Conservation (phyloP, 228 moss, liverwort and hornwort species). For the Sphagnum magellanicum region DNA sequence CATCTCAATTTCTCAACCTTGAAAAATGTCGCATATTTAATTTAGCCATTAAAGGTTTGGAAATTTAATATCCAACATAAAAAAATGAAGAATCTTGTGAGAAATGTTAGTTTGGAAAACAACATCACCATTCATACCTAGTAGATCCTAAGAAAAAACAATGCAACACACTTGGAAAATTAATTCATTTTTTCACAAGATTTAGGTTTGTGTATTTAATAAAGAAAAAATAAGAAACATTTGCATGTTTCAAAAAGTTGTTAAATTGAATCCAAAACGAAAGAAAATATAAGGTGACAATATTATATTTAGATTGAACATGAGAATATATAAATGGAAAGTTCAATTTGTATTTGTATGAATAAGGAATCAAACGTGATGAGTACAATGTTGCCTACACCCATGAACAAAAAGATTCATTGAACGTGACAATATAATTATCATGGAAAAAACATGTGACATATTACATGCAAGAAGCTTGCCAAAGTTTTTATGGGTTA, state of each 20-base stretch:
- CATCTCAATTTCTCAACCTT: no score
- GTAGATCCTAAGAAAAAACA: not conserved
- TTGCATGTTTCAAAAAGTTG: not conserved
- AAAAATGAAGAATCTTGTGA: no score
- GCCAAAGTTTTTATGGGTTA: not conserved
- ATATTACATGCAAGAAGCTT: not conserved
- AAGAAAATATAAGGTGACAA: not conserved
- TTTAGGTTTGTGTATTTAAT: not conserved
- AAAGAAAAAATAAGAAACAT: not conserved
- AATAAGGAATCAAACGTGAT: not conserved
- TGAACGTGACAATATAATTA: not conserved
- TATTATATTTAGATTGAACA: not conserved
- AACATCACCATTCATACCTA: no score
- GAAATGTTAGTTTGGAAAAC: no score
- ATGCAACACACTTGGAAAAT: not conserved
- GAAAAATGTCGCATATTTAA: no score
- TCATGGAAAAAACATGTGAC: not conserved
- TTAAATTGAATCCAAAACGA: not conserved
- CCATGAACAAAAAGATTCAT: constrained; percentile 3
- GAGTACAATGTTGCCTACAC: not conserved
- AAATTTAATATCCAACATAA: no score
- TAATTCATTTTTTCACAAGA: not conserved
- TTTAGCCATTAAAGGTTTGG: no score
- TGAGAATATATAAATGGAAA: not conserved
- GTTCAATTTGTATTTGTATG: not conserved